Conservation (phyloP, 2,329 filamentous ascomycete genomes). For the Fusarium austroafricanum region DNA sequence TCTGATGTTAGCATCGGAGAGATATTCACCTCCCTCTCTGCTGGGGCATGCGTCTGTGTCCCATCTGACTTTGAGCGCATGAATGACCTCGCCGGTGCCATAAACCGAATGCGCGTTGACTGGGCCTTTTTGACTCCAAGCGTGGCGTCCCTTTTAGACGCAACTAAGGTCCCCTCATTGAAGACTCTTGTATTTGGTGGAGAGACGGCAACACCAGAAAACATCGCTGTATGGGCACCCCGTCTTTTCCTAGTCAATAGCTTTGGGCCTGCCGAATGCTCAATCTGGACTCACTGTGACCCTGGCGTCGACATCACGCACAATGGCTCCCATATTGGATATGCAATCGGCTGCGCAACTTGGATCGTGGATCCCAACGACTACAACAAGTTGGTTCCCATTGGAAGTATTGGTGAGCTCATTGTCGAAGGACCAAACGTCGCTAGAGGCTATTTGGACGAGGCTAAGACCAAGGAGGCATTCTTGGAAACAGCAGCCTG, state of each 20-base stretch:
- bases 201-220: background rate
- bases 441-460: slow-evolving; percentile 41
- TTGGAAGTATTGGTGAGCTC: slow-evolving; percentile 45
- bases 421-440: slow-evolving; percentile 46
- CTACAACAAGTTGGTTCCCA: slow-evolving; percentile 36
- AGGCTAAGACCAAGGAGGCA: slow-evolving; percentile 36
- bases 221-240: background rate
- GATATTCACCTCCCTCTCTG: background rate
- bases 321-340: slow-evolving; percentile 3
- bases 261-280: slow-evolving; percentile 10
- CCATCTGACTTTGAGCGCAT: background rate
- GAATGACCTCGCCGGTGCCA: background rate
- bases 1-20: background rate
- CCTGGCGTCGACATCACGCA: background rate
- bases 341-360: background rate
- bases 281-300: background rate
- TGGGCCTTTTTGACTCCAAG: background rate
- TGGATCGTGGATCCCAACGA: slow-evolving; percentile 45
- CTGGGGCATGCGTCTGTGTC: background rate
- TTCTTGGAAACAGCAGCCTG: slow-evolving; percentile 45
- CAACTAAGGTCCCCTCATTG: background rate
- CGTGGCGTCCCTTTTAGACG: background rate
- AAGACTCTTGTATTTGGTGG: background rate
- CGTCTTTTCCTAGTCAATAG: background rate
- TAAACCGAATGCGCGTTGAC: background rate